Base-by-base conservation (phyloP, 495 filamentous ascomycete species). In the Parathielavia appendiculata region DNA sequence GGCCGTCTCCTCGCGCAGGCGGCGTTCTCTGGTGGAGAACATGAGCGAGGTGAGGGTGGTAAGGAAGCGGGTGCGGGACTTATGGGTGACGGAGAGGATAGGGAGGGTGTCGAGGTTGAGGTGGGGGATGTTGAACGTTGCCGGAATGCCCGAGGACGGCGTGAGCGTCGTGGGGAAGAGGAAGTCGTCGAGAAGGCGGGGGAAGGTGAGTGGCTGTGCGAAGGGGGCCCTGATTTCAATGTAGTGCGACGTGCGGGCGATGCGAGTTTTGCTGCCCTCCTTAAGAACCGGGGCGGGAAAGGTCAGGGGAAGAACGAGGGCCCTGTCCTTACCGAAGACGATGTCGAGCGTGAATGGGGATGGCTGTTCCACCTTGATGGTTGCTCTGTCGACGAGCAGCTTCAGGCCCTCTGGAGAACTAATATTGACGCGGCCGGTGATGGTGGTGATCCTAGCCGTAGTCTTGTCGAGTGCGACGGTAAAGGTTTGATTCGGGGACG, bases 161-260 rank as follows among this genome's bases (percentile, higher is more conserved):
- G 6, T 71, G 14, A 59, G 16, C 1, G 45, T 56, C 5, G 58
- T 57, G 9, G 64, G 77, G 44, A 71, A 71, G 14, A 75, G 60
- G 36, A 64, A 72, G 38, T 62, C 54, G n/a, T 68, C 63, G 13
- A 72, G 62, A 20, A 58, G 2, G 2, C 9, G 26, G 16, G 63
- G 53, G 3, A 23, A 20, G 0, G 55, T 19, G 19, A 34, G 13
- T 3, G 63, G 63, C 8, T 69, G 54, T 7, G 70, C 65, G 19
- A 77, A 47, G 23, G 72, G 66, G 14, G 69, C 75, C 32, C 70
- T 63, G 38, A 81, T 57, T 54, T 81, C 78, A 39, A 80, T 59
- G 57, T 75, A 80, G n/a, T 60, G 61, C 0, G 74, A 76, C 22
- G 59, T 78, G 51, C 77, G 73, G n/a, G 75, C 77, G 54, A 80